These are phyloP conservation scores for Yarrowia sp. DNA, from an alignment of 805 yeast species.

Conservation along the genomic window DNA sequence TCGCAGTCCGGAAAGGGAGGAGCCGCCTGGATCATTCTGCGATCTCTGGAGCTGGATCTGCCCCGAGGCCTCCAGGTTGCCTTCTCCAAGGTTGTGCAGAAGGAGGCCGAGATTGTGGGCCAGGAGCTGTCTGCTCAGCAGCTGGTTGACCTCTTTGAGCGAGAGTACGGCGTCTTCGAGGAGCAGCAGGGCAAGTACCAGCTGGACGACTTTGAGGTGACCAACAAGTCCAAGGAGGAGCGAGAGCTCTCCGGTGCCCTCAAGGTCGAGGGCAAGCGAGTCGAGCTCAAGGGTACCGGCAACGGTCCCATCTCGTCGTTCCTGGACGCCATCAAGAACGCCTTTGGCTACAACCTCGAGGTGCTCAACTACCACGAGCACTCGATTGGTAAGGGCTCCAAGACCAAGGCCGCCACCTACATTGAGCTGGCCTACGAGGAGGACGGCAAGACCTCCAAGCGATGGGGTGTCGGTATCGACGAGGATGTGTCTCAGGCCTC, in stretches of 20 bases:
- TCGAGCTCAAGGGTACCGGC: conserved; percentile 64
- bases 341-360: conserved; percentile 59
- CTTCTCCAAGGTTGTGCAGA: conserved; percentile 74
- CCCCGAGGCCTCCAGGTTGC: conserved; percentile 83
- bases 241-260: conserved; percentile 59
- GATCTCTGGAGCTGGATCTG: conserved; percentile 76
- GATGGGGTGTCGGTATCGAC: conserved; percentile 94
- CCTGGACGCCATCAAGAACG: conserved; percentile 62
- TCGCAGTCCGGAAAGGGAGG: conserved; percentile 92
- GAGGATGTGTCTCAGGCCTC: conserved; percentile 91
- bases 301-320: conserved; percentile 86
- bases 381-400: conserved; percentile 75
- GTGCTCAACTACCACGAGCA: conserved; percentile 80
- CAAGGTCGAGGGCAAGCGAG: conserved; percentile 54
- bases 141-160: conserved; percentile 68
- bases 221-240: conserved; percentile 53
- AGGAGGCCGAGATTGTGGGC: conserved; percentile 70
- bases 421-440: conserved; percentile 63
- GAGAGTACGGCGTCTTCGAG: conserved; percentile 58
- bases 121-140: conserved; percentile 73
- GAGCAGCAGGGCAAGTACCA: conserved; percentile 47
- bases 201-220: conserved; percentile 58
- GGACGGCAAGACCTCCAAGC: conserved; percentile 51
- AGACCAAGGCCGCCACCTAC: conserved; percentile 79
- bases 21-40: conserved; percentile 83